Base-by-base conservation (phyloP, 495 filamentous ascomycete genomes). In the Friedmanniomyces simplex region DNA sequence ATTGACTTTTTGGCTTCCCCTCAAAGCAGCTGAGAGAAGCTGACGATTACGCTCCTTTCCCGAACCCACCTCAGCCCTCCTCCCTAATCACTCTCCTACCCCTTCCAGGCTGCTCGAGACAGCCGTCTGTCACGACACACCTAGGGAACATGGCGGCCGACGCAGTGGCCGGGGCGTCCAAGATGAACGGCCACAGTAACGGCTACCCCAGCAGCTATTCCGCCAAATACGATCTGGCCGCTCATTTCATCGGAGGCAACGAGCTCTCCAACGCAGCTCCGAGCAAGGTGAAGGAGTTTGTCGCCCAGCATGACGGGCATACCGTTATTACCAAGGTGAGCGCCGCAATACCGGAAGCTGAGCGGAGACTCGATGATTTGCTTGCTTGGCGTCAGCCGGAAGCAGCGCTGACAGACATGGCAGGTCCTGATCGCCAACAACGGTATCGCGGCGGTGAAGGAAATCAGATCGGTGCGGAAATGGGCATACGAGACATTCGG, bases 401-500 rank as follows among this genome's bases (percentile, higher is more conserved):
- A 55, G 47, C 26, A 25, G 36, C 30, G 20, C 30, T 58, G 12
- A 52, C 16, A 46, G 39, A 11, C 51, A 13, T 13, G 47, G 20
- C 68, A 98, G 93, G 89, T 99, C 24, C 81, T 99, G 58, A 99
- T 99, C 71, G 93, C 93, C 70, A 99, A 99, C 77, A 99, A 99
- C 76, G 93, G 93, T 81, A 99, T 99, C 72, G 93, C 93, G 16
- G 93, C 93, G 59, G 93, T 99, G 66, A 99, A 99, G 73, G 91
- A 97, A 74, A 99, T 99, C 66, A 81, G 93, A 65, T 96, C 90
- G 26, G 90, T 99, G 62, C 84, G 93, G 70, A 99, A 97, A 90
- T 99, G 93, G 93, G 93, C 93, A 54, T 99, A 99, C 82, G 93
- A 99, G 75, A 91, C 87, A 5, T 97, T 99, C 67, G 91, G 93